Evolutionary conservation across 352 stramenopile species (phyloP).

Genomic region (Phytophthora fragariae): DNA sequence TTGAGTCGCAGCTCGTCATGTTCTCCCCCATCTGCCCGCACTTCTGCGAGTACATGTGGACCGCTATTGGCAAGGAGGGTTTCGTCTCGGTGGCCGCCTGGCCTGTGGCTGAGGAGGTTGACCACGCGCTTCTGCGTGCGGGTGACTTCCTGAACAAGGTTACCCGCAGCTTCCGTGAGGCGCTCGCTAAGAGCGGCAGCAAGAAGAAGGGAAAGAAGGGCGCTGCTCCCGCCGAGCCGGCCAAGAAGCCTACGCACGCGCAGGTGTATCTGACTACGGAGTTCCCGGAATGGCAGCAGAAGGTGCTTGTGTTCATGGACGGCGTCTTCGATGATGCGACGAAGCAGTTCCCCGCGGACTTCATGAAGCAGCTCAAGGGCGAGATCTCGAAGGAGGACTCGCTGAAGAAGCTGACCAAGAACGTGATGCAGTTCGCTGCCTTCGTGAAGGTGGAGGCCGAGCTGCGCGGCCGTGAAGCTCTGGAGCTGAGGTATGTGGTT

Average conservation of each 20-base stretch:
- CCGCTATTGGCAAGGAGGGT: slow-evolving; percentile 91
- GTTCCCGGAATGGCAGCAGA: slow-evolving; percentile 89
- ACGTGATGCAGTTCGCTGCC: slow-evolving; percentile 97
- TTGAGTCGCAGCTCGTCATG: slow-evolving; percentile 93
- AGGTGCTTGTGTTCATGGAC: slow-evolving; percentile 87
- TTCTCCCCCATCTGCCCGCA: slow-evolving; percentile 97
- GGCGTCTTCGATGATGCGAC: slow-evolving; percentile 61
- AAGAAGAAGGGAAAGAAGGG: slow-evolving; percentile 93
- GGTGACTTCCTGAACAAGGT: slow-evolving; percentile 94
- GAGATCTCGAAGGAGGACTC: slow-evolving; percentile 76
- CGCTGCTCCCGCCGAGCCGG: slow-evolving; percentile 60
- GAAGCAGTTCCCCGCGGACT: slow-evolving; percentile 81
- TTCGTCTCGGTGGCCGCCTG: slow-evolving; percentile 92
- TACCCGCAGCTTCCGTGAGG: slow-evolving; percentile 92
- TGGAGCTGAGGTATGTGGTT: slow-evolving; percentile 88
- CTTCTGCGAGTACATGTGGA: slow-evolving; percentile 95
- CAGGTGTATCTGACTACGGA: slow-evolving; percentile 89
- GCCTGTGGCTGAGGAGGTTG: slow-evolving; percentile 87
- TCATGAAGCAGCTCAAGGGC: slow-evolving; percentile 91
- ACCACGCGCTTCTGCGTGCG: slow-evolving; percentile 93
- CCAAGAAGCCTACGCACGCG: slow-evolving; percentile 90
- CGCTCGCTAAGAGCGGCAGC: slow-evolving; percentile 69
- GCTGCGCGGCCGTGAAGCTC: slow-evolving; percentile 91
- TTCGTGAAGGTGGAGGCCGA: slow-evolving; percentile 95
- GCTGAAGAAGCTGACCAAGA: slow-evolving; percentile 93